Evolutionary conservation across 2,329 filamentous ascomycete species (phyloP).

Genomic region (Chrysoporthe deuterocubensis): DNA sequence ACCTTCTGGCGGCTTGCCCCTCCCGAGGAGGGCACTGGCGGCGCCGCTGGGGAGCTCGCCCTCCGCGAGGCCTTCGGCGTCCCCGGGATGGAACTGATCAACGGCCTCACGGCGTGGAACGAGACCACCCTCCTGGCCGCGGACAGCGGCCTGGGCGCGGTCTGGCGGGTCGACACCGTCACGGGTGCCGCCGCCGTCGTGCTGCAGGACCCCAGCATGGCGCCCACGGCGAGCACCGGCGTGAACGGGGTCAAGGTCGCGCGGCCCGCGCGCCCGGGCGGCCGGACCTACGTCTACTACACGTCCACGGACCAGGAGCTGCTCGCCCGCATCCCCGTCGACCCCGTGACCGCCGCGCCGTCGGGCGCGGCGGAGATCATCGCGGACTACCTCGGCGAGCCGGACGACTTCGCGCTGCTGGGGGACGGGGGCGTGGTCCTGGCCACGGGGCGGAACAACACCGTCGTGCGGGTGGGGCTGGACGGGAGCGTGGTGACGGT

Average conservation of each 20-base stretch:
- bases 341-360: not conserved
- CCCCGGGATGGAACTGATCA: slow-evolving; percentile 8
- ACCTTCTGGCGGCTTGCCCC: not conserved
- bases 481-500: slow-evolving; percentile 2
- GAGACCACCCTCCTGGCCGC: slow-evolving; percentile 9
- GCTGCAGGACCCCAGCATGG: slow-evolving; percentile 14
- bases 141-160: slow-evolving; percentile 4
- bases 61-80: not conserved
- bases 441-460: slow-evolving; percentile 8
- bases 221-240: not conserved
- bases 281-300: slow-evolving; percentile 15
- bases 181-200: not conserved
- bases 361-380: slow-evolving; percentile 5
- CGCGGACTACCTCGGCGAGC: not conserved
- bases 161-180: slow-evolving; percentile 5
- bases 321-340: slow-evolving; percentile 13
- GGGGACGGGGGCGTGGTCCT: slow-evolving; percentile 1
- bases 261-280: not conserved
- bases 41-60: not conserved
- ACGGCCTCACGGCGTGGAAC: slow-evolving; percentile 9
- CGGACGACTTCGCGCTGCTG: slow-evolving; percentile 17
- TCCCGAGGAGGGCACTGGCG: no score
- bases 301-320: slow-evolving; percentile 16
- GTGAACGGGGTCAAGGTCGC: slow-evolving; percentile 17
- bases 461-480: slow-evolving; percentile 5